phyloP scores from a whole-genome alignment of 1,284 basidiomycete genomes.

The Sporisorium exsertum region DNA sequence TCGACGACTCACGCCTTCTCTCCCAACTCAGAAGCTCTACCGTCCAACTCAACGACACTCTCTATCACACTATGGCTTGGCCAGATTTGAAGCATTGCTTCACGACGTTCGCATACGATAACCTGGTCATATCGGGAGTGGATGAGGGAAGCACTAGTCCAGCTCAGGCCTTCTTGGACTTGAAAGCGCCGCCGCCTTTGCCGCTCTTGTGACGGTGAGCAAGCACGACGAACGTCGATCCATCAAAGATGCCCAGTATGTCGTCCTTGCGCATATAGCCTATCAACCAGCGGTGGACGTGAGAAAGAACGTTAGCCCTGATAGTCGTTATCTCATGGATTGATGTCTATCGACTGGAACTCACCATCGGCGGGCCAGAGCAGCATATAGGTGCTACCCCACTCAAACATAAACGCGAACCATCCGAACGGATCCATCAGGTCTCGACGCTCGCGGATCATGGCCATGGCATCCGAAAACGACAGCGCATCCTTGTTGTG shows the following conservation, averaged over 20 bases:
- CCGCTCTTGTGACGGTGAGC: conserved; percentile 49
- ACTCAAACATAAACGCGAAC: conserved; percentile 57
- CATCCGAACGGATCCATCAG: conserved; percentile 55
- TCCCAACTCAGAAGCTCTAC: too few species aligned
- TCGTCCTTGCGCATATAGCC: conserved; percentile 60
- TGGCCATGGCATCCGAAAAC: conserved; percentile 48
- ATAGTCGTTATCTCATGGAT: neutral
- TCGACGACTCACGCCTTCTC: neutral
- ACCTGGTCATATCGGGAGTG: neutral
- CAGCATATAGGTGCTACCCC: conserved; percentile 55
- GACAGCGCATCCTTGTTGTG: conserved; percentile 49
- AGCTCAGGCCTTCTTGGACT: conserved; percentile 27
- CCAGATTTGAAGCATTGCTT: neutral
- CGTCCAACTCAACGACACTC: too few species aligned
- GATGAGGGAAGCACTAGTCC: neutral
- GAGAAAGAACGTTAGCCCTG: neutral
- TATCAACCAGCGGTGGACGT: neutral
- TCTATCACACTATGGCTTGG: too few species aligned
- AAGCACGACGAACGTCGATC: conserved; percentile 51
- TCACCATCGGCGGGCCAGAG: conserved; percentile 55
- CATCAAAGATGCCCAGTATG: conserved; percentile 56
- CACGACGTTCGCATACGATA: neutral
- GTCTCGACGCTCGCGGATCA: conserved; percentile 48
- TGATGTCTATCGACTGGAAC: conserved; percentile 8
- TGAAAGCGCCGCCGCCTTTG: conserved; percentile 34